Conservation (phyloP, 2,329 filamentous ascomycete genomes). For the Paramyrothecium roridum region DNA sequence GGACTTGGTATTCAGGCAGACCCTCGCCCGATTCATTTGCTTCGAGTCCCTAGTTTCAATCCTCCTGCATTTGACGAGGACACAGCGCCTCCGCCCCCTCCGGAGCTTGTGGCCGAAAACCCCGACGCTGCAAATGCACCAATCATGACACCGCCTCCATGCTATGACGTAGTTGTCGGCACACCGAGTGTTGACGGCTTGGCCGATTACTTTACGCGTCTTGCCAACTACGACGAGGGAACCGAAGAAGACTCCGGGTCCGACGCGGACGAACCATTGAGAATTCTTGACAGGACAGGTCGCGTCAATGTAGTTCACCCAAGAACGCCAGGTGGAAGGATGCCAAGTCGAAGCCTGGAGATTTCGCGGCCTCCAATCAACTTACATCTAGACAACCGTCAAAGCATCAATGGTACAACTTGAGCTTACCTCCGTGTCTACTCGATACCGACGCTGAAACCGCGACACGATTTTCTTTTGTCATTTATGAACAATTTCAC, state of each 20-base stretch:
- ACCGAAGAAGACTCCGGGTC: slow-evolving; percentile 36
- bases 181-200: slow-evolving; percentile 64
- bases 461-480: neutral
- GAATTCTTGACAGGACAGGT: slow-evolving; percentile 48
- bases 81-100: slow-evolving; percentile 31
- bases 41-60: slow-evolving; percentile 81
- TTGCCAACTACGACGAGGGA: slow-evolving; percentile 63
- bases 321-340: slow-evolving; percentile 49
- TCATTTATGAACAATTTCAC: neutral
- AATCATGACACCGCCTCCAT: slow-evolving; percentile 75
- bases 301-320: slow-evolving; percentile 58
- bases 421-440: neutral
- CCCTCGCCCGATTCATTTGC: slow-evolving; percentile 75
- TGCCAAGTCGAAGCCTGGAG: slow-evolving; percentile 56
- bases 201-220: slow-evolving; percentile 81
- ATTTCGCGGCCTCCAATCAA: slow-evolving; percentile 37
- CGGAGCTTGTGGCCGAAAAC: slow-evolving; percentile 17
- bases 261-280: slow-evolving; percentile 38
- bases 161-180: slow-evolving; percentile 77
- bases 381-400: slow-evolving; percentile 17
- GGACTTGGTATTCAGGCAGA: slow-evolving; percentile 18
- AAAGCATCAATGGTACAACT: slow-evolving; percentile 6
- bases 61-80: slow-evolving; percentile 86
- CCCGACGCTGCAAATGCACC: slow-evolving; percentile 13
- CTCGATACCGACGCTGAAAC: neutral